Conservation (phyloP, 2,329 filamentous ascomycete genomes). For the Metarhizium robertsii region DNA sequence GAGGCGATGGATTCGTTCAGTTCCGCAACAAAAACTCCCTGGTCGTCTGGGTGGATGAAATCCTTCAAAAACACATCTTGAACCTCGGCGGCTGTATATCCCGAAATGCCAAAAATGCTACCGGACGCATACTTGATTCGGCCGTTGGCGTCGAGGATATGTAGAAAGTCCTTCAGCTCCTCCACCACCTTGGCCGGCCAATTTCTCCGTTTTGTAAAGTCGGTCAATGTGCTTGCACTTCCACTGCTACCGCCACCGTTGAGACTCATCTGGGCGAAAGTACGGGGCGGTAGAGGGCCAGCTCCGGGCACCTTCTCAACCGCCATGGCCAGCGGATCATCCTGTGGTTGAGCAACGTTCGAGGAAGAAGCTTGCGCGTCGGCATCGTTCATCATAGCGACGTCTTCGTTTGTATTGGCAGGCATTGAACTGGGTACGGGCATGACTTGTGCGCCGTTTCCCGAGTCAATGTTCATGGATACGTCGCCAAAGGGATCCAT, state of each 20-base stretch:
- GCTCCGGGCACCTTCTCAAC: constrained; percentile 30
- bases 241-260: constrained; percentile 12
- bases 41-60: constrained; percentile 79
- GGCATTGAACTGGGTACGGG: constrained; percentile 14
- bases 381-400: constrained; percentile 9
- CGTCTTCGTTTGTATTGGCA: constrained; percentile 11
- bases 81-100: constrained; percentile 62
- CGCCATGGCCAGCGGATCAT: constrained; percentile 25
- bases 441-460: constrained; percentile 13
- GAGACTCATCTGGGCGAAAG: constrained; percentile 23
- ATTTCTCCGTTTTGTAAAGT: constrained; percentile 54
- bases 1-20: constrained; percentile 83
- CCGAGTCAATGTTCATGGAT: constrained; percentile 33
- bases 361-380: constrained; percentile 20
- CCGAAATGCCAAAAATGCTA: constrained; percentile 64
- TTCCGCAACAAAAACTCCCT: constrained; percentile 72
- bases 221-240: constrained; percentile 37
- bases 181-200: constrained; percentile 87
- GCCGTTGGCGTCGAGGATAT: constrained; percentile 79
- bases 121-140: constrained; percentile 80
- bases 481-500: constrained; percentile 28
- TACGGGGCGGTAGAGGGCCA: constrained; percentile 30
- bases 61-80: constrained; percentile 69
- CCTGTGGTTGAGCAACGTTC: constrained; percentile 10
- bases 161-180: constrained; percentile 79